Evolutionary conservation across 495 filamentous ascomycete genomes (phyloP), one percentile per base, ranked within the genome.

Genomic region (Trichoderma asperelloides): DNA sequence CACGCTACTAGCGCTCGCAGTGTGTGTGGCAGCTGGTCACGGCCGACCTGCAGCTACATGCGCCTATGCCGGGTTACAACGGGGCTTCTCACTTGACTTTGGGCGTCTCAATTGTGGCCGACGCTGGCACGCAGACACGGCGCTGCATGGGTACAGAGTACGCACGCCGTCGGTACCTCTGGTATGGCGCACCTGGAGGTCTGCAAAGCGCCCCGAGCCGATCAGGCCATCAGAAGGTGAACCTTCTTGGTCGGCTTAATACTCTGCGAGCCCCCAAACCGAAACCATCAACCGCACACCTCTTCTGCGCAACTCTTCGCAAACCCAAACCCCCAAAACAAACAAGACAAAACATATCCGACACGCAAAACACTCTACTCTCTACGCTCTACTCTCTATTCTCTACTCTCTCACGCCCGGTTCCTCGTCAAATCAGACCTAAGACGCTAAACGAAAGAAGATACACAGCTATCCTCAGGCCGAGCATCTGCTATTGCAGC

Each of bases 401-500:
- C 33, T 37, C 33, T 37, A 37, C 33, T 37, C 33, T 37, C 2
- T 37, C 2, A 37, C 33, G 2, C 33, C 33, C 6, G 33, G 33
- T 37, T 37, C 33, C 33, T 37, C 33, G 9, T 8, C 33, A 37
- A 7, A 37, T 37, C 5, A 37, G 33, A 4, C 5, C 33, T 37
- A 37, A 37, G 9, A 4, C 16, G 12, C 43, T 4, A 47, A 16
- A 47, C 16, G 43, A 16, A 11, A 47, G 4, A 47, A 45, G 43
- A 37, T 37, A 37, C 18, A 12, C 41, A 51, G 23, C 27, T 60
- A 28, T 60, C 11, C 55, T 21, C 55, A 60, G 28, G 55, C 25
- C 55, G 55, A 60, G 55, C 55, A 60, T 60, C 18, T 21, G 55
- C 55, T 60, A 60, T 9, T 37, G 55, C 55, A 60, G 2, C 55